A percentile compares a stretch with the other conserved stretches of the same genome.
phyloP scores from a whole-genome alignment of 139 green algal species.

The Trebouxia sp. region DNA sequence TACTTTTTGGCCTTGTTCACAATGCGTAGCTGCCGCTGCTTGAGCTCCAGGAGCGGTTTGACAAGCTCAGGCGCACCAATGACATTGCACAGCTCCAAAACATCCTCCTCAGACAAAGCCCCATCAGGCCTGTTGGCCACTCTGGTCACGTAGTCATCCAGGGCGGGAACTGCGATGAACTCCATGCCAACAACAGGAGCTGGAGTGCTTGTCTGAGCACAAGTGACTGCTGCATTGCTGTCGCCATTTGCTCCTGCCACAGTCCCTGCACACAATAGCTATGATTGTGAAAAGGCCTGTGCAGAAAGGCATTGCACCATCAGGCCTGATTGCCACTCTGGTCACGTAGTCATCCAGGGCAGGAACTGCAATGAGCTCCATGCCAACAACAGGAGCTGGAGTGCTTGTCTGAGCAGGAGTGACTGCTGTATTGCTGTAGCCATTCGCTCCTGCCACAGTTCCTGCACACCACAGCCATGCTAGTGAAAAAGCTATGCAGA shows the following conservation, averaged over 20 bases:
- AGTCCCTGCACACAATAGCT: too few relatives aligned
- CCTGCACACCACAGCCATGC: too few relatives aligned
- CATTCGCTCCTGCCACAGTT: too few relatives aligned
- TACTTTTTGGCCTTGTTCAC: constrained; percentile 1
- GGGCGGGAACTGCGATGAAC: neutral
- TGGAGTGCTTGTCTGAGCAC: neutral
- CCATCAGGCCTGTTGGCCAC: neutral
- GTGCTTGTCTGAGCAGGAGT: neutral
- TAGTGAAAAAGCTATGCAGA: too few relatives aligned
- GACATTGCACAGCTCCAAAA: neutral
- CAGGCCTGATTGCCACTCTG: neutral
- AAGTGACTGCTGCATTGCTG: too few relatives aligned
- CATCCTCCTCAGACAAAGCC: neutral
- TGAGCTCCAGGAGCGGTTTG: constrained; percentile 1
- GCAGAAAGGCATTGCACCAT: neutral
- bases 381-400: neutral
- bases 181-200: neutral
- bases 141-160: constrained; percentile 3
- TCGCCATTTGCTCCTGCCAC: too few relatives aligned
- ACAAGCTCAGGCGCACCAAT: constrained; percentile 5
- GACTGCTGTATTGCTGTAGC: too few relatives aligned
- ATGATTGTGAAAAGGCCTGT: too few relatives aligned
- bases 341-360: neutral
- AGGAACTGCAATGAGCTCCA: neutral
- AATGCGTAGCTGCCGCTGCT: neutral